These are phyloP conservation scores for Epipyxis sp. DNA, from an alignment of 108 stramenopile species.

Conservation along the genomic window DNA sequence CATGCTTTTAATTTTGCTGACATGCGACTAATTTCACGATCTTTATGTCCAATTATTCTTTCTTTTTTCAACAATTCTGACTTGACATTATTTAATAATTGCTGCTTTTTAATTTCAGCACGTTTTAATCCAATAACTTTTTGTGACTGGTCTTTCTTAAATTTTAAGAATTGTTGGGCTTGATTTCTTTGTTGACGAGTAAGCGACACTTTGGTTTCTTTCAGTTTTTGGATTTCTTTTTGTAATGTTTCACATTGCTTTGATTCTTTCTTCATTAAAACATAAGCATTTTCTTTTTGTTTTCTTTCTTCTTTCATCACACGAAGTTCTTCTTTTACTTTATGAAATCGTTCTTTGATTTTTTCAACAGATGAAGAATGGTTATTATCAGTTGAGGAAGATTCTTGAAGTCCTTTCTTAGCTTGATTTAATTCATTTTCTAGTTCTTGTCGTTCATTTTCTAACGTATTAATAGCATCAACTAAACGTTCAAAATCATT, in stretches of 20 bases:
- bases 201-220: conserved; percentile 4
- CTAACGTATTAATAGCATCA: neutral
- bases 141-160: conserved; percentile 2
- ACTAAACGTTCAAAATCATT: neutral
- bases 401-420: neutral
- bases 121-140: neutral
- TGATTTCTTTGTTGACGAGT: neutral
- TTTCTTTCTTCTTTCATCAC: neutral
- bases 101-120: conserved; percentile 17
- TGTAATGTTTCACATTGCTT: neutral
- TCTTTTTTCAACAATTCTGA: neutral
- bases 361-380: neutral
- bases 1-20: neutral
- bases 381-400: too few relatives aligned
- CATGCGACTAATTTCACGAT: conserved; percentile 5
- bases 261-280: conserved; percentile 12
- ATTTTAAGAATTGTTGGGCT: neutral
- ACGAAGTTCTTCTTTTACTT: conserved; percentile 8
- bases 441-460: neutral
- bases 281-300: conserved; percentile 2
- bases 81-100: neutral
- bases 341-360: conserved; percentile 10
- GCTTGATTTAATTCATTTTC: neutral
- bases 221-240: neutral
- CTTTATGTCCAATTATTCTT: neutral